Evolutionary conservation across 148 eudicot species (phyloP).

Genomic region (Tetragonia tetragonoides): DNA sequence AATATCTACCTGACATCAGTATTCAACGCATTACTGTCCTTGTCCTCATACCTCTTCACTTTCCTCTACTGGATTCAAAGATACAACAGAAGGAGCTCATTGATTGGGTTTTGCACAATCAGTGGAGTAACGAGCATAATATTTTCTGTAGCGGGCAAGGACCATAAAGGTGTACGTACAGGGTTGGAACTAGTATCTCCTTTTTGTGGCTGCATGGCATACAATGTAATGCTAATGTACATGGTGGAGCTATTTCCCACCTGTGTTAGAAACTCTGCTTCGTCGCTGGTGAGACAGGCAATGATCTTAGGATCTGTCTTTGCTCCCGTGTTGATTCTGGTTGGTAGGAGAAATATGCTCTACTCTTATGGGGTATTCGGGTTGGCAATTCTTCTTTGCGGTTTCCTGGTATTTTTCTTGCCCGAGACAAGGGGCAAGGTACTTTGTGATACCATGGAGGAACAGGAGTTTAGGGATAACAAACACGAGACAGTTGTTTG

Average conservation of each 20-base stretch:
- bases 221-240: constrained; percentile 22
- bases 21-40: constrained; percentile 3
- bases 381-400: constrained; percentile 17
- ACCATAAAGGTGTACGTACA: background rate
- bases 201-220: constrained; percentile 21
- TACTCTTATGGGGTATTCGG: constrained; percentile 25
- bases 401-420: constrained; percentile 27
- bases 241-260: constrained; percentile 29
- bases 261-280: constrained; percentile 28
- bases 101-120: constrained; percentile 16
- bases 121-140: constrained; percentile 5
- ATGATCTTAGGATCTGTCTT: constrained; percentile 21
- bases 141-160: background rate
- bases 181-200: constrained; percentile 18
- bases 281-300: constrained; percentile 19
- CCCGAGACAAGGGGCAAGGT: constrained; percentile 30
- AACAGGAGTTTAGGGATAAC: constrained; percentile 24
- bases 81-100: constrained; percentile 19
- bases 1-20: constrained; percentile 19
- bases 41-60: constrained; percentile 7
- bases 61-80: constrained; percentile 20
- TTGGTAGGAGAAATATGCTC: constrained; percentile 9
- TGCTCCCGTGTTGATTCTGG: constrained; percentile 9
- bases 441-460: constrained; percentile 39
- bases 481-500: too few relatives aligned